These are phyloP conservation scores for Apiosordaria backusii DNA, from an alignment of 495 filamentous ascomycete species.

Conservation along the genomic window DNA sequence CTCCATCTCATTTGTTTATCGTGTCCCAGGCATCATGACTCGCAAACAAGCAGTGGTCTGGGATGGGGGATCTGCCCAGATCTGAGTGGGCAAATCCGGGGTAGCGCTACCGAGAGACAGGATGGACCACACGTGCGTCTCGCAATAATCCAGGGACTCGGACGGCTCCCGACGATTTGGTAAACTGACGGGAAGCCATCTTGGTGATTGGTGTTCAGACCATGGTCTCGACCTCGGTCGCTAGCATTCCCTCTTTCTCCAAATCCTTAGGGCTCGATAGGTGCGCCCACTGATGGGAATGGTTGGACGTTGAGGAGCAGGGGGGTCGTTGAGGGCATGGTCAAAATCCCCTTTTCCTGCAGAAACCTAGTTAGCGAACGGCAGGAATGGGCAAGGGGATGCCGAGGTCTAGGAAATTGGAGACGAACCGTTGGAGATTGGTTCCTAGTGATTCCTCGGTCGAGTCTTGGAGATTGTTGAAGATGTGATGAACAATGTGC, in stretches of 20 bases:
- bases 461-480: no score
- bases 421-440: background rate
- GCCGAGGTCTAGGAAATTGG: background rate
- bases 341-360: background rate
- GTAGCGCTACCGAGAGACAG: background rate
- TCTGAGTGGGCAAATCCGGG: background rate
- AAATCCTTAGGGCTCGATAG: background rate
- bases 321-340: background rate
- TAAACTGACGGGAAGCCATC: background rate
- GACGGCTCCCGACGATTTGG: background rate
- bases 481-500: no score
- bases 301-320: background rate
- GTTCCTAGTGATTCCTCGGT: no score
- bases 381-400: background rate
- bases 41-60: background rate
- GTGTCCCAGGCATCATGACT: background rate
- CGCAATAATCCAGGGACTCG: background rate
- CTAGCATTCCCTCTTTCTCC: background rate
- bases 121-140: background rate
- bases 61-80: background rate
- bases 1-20: background rate
- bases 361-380: no score
- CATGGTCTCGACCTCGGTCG: background rate
- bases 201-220: background rate
- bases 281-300: background rate